Conservation (phyloP, 1,139 yeast species). For the Schwanniomyces etchellsii region DNA sequence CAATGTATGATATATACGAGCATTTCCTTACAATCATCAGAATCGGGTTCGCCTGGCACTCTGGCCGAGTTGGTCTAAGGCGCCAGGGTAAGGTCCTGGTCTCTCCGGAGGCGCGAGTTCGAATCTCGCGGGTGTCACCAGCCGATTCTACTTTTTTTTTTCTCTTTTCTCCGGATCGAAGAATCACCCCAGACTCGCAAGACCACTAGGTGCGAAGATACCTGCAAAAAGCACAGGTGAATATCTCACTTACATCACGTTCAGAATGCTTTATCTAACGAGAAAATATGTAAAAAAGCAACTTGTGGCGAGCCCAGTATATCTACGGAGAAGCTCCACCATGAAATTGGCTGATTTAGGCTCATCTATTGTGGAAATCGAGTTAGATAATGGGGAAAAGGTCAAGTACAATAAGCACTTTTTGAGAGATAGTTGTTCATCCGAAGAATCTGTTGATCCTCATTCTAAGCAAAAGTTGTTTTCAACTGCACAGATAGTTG, state of each 20-base stretch:
- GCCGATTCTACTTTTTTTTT: conserved; percentile 22
- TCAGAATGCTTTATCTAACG: too few species aligned
- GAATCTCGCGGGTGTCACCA: conserved; percentile 51
- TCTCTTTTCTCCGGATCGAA: too few species aligned
- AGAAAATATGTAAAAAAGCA: too few species aligned
- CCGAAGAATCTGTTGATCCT: conserved; percentile 47
- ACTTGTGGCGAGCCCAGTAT: too few species aligned
- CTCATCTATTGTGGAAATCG: conserved; percentile 10
- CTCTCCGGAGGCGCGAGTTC: conserved; percentile 56
- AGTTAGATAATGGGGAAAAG: conserved; percentile 13
- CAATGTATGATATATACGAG: not conserved
- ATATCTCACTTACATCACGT: too few species aligned
- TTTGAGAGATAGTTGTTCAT: conserved; percentile 59
- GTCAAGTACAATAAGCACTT: conserved; percentile 50
- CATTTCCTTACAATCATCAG: too few species aligned
- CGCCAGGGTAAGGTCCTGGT: conserved; percentile 51
- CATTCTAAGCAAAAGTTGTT: conserved; percentile 59
- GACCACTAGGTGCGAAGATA: too few species aligned
- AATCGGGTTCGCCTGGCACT: conserved; percentile 21
- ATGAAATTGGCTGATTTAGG: too few species aligned
- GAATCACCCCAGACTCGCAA: too few species aligned
- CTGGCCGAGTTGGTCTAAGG: conserved; percentile 47
- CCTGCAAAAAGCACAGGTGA: too few species aligned
- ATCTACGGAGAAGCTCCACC: too few species aligned
- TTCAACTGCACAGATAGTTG: conserved; percentile 50